Percentiles rank a stretch among this genome's conserved stretches.
Conservation (phyloP, 331 rosid species). For the Rhamnella rubrinervis region DNA sequence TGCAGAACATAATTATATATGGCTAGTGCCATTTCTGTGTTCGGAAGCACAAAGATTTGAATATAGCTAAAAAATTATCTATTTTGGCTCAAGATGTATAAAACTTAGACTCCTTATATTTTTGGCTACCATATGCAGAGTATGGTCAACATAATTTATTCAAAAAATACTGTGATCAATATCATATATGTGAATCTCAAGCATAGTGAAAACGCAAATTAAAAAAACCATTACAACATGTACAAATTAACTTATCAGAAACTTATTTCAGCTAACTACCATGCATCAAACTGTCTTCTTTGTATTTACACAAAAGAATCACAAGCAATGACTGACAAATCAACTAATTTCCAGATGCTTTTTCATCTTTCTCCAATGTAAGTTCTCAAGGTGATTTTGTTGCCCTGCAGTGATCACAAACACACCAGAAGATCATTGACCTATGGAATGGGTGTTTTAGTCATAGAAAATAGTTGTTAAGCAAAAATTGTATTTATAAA, state of each 20-base stretch:
- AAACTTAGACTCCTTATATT: no score
- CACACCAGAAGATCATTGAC: constrained; percentile 1
- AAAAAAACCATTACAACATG: constrained; percentile 27
- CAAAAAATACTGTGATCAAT: constrained; percentile 12
- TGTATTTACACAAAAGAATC: constrained; percentile 41
- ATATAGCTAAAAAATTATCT: no score
- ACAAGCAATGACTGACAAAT: constrained; percentile 15
- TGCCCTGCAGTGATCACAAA: constrained; percentile 48
- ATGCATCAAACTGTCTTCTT: constrained; percentile 19
- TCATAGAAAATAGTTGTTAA: background rate
- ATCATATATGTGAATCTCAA: constrained; percentile 28
- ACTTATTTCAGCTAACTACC: constrained; percentile 41
- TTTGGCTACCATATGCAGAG: background rate
- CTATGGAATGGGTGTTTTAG: no score
- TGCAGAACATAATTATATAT: constrained; percentile 1
- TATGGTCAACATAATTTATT: constrained; percentile 4
- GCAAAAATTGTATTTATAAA: no score
- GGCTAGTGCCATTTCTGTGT: no score
- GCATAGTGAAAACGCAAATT: constrained; percentile 22
- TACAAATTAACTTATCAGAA: constrained; percentile 15
- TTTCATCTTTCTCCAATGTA: constrained; percentile 31
- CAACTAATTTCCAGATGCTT: constrained; percentile 6
- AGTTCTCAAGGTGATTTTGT: constrained; percentile 40
- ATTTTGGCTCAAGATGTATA: no score
- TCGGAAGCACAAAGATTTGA: no score